These are phyloP conservation scores for Rhodosporidiobolus sp. DNA, from an alignment of 768 basidiomycete genomes.

Conservation along the genomic window DNA sequence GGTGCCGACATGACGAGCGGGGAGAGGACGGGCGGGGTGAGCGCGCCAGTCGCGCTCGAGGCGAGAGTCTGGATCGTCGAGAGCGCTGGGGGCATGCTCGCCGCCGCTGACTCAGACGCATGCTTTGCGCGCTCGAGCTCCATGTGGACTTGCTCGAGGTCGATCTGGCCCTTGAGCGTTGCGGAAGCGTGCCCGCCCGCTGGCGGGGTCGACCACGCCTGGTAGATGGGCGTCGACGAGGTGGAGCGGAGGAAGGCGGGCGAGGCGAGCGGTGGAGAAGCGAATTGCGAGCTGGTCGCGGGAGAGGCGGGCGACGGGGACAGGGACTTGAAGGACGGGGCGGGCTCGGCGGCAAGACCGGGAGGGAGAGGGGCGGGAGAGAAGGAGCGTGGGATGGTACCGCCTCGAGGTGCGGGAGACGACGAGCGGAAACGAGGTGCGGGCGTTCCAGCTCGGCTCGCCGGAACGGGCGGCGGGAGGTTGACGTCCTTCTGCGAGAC, in stretches of 20 bases:
- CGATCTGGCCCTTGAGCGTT: not conserved
- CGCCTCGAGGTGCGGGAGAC: not conserved
- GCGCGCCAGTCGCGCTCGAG: too few relatives aligned
- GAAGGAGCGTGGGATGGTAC: not conserved
- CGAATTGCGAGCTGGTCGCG: not conserved
- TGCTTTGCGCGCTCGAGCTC: not conserved
- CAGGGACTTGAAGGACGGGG: not conserved
- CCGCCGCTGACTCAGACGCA: not conserved
- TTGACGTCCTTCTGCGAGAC: too few relatives aligned
- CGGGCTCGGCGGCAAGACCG: constrained; percentile 17
- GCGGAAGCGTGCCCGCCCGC: too few relatives aligned
- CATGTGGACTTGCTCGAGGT: constrained; percentile 1
- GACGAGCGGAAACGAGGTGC: constrained; percentile 33
- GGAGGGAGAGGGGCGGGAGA: constrained; percentile 1
- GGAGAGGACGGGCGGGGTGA: not conserved
- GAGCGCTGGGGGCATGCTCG: too few relatives aligned
- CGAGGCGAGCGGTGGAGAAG: not conserved
- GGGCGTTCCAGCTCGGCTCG: constrained; percentile 18
- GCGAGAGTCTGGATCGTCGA: not conserved
- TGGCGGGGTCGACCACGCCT: not conserved
- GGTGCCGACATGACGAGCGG: not conserved
- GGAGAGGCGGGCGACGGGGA: not conserved
- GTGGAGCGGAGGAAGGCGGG: not conserved
- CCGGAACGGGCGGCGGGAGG: too few relatives aligned
- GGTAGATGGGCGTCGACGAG: constrained; percentile 2